phyloP scores from a whole-genome alignment of 2,329 filamentous ascomycete genomes.

The Botrytis medusae region DNA sequence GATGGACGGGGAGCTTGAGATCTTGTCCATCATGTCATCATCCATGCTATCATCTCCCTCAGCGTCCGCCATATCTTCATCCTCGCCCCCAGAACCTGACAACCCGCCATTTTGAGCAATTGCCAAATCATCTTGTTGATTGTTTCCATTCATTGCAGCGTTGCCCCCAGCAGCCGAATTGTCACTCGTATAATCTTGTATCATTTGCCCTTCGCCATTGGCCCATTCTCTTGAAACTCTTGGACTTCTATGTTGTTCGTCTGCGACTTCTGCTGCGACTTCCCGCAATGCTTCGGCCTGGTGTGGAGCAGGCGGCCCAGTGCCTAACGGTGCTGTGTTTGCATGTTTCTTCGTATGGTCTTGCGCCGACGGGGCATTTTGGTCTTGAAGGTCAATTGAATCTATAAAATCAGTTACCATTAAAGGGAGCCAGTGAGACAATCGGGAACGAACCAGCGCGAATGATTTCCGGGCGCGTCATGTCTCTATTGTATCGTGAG shows the following conservation, averaged over 20 bases:
- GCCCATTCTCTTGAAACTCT: slow-evolving; percentile 57
- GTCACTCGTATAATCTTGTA: slow-evolving; percentile 44
- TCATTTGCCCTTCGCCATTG: slow-evolving; percentile 37
- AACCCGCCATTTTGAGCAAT: slow-evolving; percentile 61
- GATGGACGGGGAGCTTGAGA: slow-evolving; percentile 97
- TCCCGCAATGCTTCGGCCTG: slow-evolving; percentile 83
- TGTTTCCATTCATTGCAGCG: slow-evolving; percentile 42
- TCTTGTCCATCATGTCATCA: slow-evolving; percentile 96
- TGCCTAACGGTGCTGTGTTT: slow-evolving; percentile 51
- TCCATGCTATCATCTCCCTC: slow-evolving; percentile 72
- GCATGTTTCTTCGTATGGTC: slow-evolving; percentile 65
- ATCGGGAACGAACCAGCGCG: slow-evolving; percentile 49
- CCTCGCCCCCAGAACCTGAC: slow-evolving; percentile 50
- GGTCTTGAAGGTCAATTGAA: slow-evolving; percentile 91
- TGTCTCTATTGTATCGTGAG: slow-evolving; percentile 32
- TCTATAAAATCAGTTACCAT: slow-evolving; percentile 54
- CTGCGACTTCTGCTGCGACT: slow-evolving; percentile 71
- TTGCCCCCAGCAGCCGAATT: slow-evolving; percentile 46
- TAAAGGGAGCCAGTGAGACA: slow-evolving; percentile 12
- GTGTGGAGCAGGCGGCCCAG: slow-evolving; percentile 56
- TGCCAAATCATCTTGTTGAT: slow-evolving; percentile 57
- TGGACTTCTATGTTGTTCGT: slow-evolving; percentile 68
- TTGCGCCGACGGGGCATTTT: slow-evolving; percentile 77
- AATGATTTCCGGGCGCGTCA: slow-evolving; percentile 57
- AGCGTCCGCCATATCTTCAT: slow-evolving; percentile 65